phyloP scores from a whole-genome alignment of 2,329 filamentous ascomycete genomes.

The Ophiognomonia clavigignenti-juglandacearum region DNA sequence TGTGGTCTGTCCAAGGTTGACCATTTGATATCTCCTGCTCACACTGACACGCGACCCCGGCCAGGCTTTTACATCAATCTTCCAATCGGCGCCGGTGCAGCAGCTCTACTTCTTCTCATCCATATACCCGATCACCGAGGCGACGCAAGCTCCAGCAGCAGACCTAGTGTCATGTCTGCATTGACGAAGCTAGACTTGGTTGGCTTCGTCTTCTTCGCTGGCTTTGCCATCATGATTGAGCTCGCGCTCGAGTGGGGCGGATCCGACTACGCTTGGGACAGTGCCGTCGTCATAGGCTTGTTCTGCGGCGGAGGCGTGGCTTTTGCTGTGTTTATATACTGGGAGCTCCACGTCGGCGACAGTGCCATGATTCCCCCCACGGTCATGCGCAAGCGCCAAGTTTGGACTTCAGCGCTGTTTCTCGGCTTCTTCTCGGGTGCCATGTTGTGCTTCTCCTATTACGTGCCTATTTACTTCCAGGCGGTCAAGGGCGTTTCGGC shows the following conservation, averaged over 20 bases:
- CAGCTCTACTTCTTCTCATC: conserved; percentile 26
- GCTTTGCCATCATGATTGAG: conserved; percentile 35
- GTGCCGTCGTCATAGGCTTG: conserved; percentile 32
- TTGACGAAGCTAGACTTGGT: conserved; percentile 30
- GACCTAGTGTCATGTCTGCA: background rate
- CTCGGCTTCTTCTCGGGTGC: too few relatives aligned
- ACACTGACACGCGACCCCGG: background rate
- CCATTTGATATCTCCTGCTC: background rate
- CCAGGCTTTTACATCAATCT: conserved; percentile 43
- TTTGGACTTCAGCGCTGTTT: too few relatives aligned
- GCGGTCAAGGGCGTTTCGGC: too few relatives aligned
- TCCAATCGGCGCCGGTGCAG: conserved; percentile 34
- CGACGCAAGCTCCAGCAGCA: conserved; percentile 24
- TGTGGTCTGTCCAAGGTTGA: too few relatives aligned
- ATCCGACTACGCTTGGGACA: conserved; percentile 33
- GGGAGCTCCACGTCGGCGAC: too few relatives aligned
- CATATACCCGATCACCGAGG: conserved; percentile 30
- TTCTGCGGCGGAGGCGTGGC: conserved; percentile 32
- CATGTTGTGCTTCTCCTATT: too few relatives aligned
- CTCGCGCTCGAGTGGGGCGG: conserved; percentile 41
- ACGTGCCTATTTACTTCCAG: too few relatives aligned
- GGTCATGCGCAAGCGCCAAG: too few relatives aligned
- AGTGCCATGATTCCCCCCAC: too few relatives aligned
- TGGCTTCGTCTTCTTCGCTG: conserved; percentile 38
- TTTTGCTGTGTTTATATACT: too few relatives aligned